phyloP scores from a whole-genome alignment of 1,284 basidiomycete genomes.

The Hypsizygus ulmarius region DNA sequence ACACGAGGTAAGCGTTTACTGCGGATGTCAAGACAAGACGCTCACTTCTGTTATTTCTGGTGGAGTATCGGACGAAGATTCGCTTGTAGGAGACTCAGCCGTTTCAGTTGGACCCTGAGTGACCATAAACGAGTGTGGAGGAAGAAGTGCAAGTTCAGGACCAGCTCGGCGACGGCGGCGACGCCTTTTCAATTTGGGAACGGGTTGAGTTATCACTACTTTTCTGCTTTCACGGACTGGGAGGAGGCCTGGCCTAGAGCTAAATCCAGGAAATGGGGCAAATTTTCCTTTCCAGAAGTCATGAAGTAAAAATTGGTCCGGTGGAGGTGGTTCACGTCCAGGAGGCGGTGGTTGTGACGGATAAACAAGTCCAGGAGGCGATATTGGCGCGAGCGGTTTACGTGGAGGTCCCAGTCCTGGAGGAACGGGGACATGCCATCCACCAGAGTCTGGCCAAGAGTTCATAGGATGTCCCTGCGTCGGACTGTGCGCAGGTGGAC shows the following conservation, averaged over 20 bases:
- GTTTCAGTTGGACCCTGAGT: constrained; percentile 4
- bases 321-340: neutral
- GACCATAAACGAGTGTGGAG: constrained; percentile 23
- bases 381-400: neutral
- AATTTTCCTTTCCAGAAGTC: constrained; percentile 41
- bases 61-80: constrained; percentile 2
- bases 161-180: neutral
- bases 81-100: constrained; percentile 6
- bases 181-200: constrained; percentile 3
- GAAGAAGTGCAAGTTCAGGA: constrained; percentile 18
- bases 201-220: constrained; percentile 22
- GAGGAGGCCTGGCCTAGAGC: constrained; percentile 31
- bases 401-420: neutral
- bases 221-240: constrained; percentile 20
- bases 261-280: constrained; percentile 40
- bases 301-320: constrained; percentile 22
- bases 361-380: constrained; percentile 5
- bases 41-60: constrained; percentile 6
- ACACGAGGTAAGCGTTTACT: neutral
- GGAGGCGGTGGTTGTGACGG: neutral
- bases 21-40: neutral
- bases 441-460: constrained; percentile 14
- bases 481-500: neutral
- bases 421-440: constrained; percentile 15
- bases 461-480: neutral